Percentiles rank a stretch among this genome's conserved stretches.
Conservation (phyloP, 768 basidiomycete genomes). For the Tricholoma terreum region DNA sequence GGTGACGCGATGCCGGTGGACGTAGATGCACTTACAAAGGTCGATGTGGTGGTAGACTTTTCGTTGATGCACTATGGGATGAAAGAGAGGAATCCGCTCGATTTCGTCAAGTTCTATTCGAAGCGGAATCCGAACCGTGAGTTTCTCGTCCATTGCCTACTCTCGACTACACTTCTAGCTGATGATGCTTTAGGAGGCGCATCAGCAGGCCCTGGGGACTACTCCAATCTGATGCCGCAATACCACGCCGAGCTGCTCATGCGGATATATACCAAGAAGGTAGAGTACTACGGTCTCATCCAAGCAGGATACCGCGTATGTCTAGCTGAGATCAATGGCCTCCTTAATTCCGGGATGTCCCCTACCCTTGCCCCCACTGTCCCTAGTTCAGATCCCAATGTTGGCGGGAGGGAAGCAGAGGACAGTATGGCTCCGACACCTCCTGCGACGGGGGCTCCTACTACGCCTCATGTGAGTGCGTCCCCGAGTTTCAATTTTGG, state of each 20-base stretch:
- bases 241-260: constrained; percentile 70
- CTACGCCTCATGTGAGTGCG: constrained; percentile 29
- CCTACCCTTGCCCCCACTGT: background rate
- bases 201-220: constrained; percentile 49
- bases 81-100: constrained; percentile 65
- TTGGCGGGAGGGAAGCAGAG: background rate
- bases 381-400: background rate
- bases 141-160: constrained; percentile 11
- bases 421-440: constrained; percentile 24
- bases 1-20: constrained; percentile 21
- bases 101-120: constrained; percentile 69
- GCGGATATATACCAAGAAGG: constrained; percentile 68
- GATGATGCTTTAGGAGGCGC: constrained; percentile 34
- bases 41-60: constrained; percentile 64
- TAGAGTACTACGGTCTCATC: constrained; percentile 52
- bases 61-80: constrained; percentile 76
- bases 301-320: constrained; percentile 63
- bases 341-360: background rate
- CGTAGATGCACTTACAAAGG: constrained; percentile 34
- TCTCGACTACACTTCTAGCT: background rate
- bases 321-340: constrained; percentile 23
- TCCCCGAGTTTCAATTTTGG: constrained; percentile 3
- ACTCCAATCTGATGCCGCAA: constrained; percentile 62
- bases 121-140: constrained; percentile 59
- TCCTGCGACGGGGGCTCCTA: constrained; percentile 35